Base-by-base conservation (phyloP, 805 yeast genomes). In the Phaffomyces thermotolerans region DNA sequence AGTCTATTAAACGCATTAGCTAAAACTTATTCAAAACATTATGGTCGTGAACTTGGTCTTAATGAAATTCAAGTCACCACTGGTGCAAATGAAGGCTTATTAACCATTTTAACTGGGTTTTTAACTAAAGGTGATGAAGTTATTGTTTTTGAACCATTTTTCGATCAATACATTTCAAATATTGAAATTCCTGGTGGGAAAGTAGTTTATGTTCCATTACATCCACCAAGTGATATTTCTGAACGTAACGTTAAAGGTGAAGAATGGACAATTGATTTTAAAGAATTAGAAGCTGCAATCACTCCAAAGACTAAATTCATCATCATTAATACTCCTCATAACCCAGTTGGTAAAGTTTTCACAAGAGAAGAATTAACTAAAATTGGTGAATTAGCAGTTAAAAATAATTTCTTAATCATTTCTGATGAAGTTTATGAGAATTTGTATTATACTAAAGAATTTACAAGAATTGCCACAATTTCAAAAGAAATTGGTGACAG, bases 391-490 rank as follows among this genome's bases (percentile, higher is more conserved):
- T 63, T 93, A 41, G 95, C 95, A 39, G 86, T 89, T 39, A 78
- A 89, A 51, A 78, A 93, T 66, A 90, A 91, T 64, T 66, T 93
- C 47, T 71, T 87, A 33, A 75, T 93, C 44, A 68, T 93, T 30
- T 82, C 95, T 33, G 99, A 93, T 64, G 99, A 93, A 65, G 99
- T 93, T 24, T 93, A 93, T 62, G 98, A 93, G 57, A 82, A 93
- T 56, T 75, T 93, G 53, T 87, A 78, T 67, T 93, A 82, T 62
- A 69, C 73, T 3, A 67, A 73, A 7, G 63, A 61, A 3, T 89
- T 91, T 64, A 81, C 91, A 7, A 76, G 98, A 58, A 83, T 93
- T 39, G 95, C 96, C 2, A 78, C 87, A 3, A 67, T 91, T 43
- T 70, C 81, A 6, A 90, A 91, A 6, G 96, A 89, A 55, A 75